phyloP scores from a whole-genome alignment of 2,329 filamentous ascomycete species.

The Eutypella sp. region DNA sequence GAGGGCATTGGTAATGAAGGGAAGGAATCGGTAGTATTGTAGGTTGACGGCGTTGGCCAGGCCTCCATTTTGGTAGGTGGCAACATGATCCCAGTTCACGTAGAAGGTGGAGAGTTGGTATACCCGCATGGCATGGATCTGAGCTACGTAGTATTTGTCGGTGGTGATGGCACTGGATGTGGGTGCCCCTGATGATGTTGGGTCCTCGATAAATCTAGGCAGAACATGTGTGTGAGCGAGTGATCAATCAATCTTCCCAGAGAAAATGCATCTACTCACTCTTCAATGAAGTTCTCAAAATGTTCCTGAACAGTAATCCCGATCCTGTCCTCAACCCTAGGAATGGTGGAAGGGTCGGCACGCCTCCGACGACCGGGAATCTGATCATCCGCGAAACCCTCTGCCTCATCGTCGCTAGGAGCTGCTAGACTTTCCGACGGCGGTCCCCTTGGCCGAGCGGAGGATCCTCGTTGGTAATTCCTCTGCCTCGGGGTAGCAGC shows the following conservation, averaged over 20 bases:
- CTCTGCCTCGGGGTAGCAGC: constrained; percentile 39
- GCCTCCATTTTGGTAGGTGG: constrained; percentile 69
- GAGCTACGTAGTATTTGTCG: constrained; percentile 79
- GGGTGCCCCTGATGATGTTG: constrained; percentile 56
- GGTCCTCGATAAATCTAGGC: constrained; percentile 62
- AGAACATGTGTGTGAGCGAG: constrained; percentile 2
- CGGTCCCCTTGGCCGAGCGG: constrained; percentile 51
- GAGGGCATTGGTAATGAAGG: constrained; percentile 81
- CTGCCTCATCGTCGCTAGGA: constrained; percentile 57
- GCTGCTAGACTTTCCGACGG: constrained; percentile 58
- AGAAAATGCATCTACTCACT: too few species aligned
- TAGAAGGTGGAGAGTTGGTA: constrained; percentile 81
- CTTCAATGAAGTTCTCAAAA: constrained; percentile 77
- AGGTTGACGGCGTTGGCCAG: constrained; percentile 81
- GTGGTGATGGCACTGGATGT: constrained; percentile 67
- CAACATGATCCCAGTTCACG: constrained; percentile 81
- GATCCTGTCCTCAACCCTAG: constrained; percentile 70
- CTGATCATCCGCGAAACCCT: constrained; percentile 61
- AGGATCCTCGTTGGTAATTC: constrained; percentile 44
- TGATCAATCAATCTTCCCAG: too few species aligned
- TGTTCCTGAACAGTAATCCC: constrained; percentile 69
- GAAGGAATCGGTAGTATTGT: constrained; percentile 92
- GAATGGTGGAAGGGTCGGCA: constrained; percentile 49
- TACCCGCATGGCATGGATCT: constrained; percentile 71
- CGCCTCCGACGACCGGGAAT: constrained; percentile 48